These are phyloP conservation scores for Staphylotrichum longicolle DNA, from an alignment of 495 filamentous ascomycete genomes.

Conservation along the genomic window DNA sequence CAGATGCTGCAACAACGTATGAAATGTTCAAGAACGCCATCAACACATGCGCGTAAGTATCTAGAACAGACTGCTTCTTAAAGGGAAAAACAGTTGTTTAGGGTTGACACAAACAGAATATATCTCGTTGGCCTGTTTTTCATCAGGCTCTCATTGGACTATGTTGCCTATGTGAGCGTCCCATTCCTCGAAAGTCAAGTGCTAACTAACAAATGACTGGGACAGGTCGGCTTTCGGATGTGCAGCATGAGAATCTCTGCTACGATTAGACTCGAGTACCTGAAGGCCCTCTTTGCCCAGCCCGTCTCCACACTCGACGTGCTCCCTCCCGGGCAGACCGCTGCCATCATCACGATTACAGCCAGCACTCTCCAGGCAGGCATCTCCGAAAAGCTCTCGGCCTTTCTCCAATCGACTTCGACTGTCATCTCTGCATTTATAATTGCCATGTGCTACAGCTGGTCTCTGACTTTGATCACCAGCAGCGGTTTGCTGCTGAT, in stretches of 20 bases:
- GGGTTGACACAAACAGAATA: constrained; percentile 33
- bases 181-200: not conserved
- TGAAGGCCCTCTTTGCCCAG: constrained; percentile 52
- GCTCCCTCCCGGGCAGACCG: constrained; percentile 52
- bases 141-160: constrained; percentile 56
- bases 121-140: constrained; percentile 64
- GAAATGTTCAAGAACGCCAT: constrained; percentile 32
- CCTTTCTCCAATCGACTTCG: constrained; percentile 53
- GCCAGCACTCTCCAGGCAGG: constrained; percentile 65
- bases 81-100: no score
- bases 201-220: no score
- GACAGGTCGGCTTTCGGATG: constrained; percentile 54
- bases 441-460: constrained; percentile 56
- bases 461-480: constrained; percentile 58
- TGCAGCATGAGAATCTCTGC: constrained; percentile 56
- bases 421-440: constrained; percentile 51
- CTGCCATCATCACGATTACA: constrained; percentile 60
- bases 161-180: constrained; percentile 52
- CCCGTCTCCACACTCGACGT: constrained; percentile 55
- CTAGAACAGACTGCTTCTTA: no score
- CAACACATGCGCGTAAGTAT: constrained; percentile 33
- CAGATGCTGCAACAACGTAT: constrained; percentile 26
- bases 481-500: constrained; percentile 57
- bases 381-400: constrained; percentile 61
- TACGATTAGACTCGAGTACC: constrained; percentile 50